A percentile compares a stretch with the other conserved stretches of the same genome.
Evolutionary conservation across 345 rosid species (phyloP).

Genomic region (Euclidium syriacum): DNA sequence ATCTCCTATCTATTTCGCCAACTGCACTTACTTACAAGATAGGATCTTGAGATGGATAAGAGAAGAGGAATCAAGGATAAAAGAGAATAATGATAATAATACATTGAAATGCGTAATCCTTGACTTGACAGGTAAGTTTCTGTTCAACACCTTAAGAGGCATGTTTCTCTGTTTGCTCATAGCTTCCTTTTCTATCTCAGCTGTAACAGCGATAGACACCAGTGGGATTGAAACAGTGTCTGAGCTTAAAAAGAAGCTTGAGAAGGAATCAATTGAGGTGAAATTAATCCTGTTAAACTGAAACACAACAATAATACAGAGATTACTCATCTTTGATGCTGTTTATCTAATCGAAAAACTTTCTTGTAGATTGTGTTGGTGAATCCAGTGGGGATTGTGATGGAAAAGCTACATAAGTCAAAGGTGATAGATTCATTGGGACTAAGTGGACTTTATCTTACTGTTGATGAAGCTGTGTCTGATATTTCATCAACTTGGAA

Average conservation of each 20-base stretch:
- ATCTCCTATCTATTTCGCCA: conserved; percentile 89
- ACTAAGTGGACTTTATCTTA: conserved; percentile 34
- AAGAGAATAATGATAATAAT: conserved; percentile 38
- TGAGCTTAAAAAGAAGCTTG: conserved; percentile 60
- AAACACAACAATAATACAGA: too few relatives aligned
- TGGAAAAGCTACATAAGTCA: conserved; percentile 39
- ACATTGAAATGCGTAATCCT: conserved; percentile 63
- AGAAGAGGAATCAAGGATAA: conserved; percentile 76
- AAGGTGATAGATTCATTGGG: conserved; percentile 29
- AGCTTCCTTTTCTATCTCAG: conserved; percentile 35
- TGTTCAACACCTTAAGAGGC: not conserved
- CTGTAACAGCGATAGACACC: conserved; percentile 89
- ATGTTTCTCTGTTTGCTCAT: not conserved
- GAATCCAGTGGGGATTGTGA: conserved; percentile 36
- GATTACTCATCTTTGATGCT: too few relatives aligned
- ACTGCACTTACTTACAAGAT: conserved; percentile 83
- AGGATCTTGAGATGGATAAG: conserved; percentile 84
- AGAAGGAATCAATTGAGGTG: conserved; percentile 57
- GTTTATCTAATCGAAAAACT: too few relatives aligned
- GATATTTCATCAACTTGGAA: conserved; percentile 41
- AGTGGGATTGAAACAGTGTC: conserved; percentile 64
- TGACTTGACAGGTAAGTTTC: conserved; percentile 76
- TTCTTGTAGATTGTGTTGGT: conserved; percentile 41
- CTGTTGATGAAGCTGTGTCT: conserved; percentile 34
- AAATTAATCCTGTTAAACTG: too few relatives aligned